phyloP scores from a whole-genome alignment of 306 rosid species.

The Crotalaria pallida region DNA sequence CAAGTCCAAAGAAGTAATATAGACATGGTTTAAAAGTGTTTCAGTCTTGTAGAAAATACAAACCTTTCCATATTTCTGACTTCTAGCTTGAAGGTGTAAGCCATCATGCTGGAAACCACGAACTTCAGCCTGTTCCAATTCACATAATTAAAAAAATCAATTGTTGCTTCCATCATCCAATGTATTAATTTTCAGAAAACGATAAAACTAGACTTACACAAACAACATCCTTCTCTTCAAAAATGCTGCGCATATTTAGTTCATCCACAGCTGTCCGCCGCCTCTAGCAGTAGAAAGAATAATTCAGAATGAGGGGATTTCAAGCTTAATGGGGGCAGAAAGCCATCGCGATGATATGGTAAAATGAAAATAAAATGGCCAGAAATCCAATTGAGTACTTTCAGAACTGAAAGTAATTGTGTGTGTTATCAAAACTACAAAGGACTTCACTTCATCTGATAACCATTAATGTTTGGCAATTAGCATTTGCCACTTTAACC shows the following conservation, averaged over 20 bases:
- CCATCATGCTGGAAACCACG: slow-evolving; percentile 89
- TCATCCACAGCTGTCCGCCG: slow-evolving; percentile 87
- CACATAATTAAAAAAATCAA: not conserved
- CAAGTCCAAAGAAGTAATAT: not conserved
- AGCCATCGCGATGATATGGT: not conserved
- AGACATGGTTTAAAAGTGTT: not conserved
- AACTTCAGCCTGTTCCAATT: slow-evolving; percentile 67
- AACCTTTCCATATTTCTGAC: slow-evolving; percentile 94
- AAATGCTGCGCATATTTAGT: slow-evolving; percentile 86
- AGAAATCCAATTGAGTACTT: not conserved
- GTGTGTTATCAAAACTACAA: not conserved
- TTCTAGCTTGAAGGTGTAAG: slow-evolving; percentile 93
- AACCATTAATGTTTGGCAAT: not conserved
- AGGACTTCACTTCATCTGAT: slow-evolving; percentile 6
- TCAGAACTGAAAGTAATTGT: not conserved
- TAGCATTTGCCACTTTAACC: not conserved
- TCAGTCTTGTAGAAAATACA: slow-evolving; percentile 23
- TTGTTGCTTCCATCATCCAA: not conserved
- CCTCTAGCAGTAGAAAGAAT: slow-evolving; percentile 48
- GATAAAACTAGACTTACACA: slow-evolving; percentile 49
- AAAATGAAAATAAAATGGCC: not conserved
- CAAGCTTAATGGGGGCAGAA: slow-evolving; percentile 3
- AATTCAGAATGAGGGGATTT: slow-evolving; percentile 11
- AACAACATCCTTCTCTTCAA: slow-evolving; percentile 79
- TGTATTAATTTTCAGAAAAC: not conserved